A percentile compares a stretch with the other conserved stretches of the same genome.
Conservation (phyloP, 331 rosid genomes). For the Stylosanthes scabra region DNA sequence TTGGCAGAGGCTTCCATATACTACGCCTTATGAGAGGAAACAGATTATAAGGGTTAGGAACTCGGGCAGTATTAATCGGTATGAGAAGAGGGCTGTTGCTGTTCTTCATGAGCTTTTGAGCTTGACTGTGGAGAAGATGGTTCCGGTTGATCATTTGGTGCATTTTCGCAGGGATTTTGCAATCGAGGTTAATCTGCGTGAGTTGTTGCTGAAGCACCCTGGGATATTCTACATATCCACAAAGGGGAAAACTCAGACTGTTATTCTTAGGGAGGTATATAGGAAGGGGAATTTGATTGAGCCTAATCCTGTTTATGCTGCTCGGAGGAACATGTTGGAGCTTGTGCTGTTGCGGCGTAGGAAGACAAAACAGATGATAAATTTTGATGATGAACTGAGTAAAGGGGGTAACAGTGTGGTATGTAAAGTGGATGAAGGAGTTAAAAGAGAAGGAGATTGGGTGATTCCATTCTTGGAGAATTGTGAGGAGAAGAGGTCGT, state of each 20-base stretch:
- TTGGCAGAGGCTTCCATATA: conserved; percentile 86
- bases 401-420: conserved; percentile 33
- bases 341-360: conserved; percentile 63
- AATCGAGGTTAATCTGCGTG: conserved; percentile 65
- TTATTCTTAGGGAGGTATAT: conserved; percentile 79
- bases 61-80: conserved; percentile 67
- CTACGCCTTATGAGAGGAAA: conserved; percentile 73
- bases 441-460: conserved; percentile 61
- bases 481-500: conserved; percentile 38
- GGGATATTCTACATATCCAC: conserved; percentile 84
- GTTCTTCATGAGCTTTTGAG: conserved; percentile 84
- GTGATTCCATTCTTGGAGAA: conserved; percentile 67
- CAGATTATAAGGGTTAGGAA: conserved; percentile 44
- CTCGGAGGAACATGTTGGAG: conserved; percentile 67
- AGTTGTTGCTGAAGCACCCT: conserved; percentile 63
- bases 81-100: conserved; percentile 78
- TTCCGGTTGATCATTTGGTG: conserved; percentile 72
- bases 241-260: conserved; percentile 60
- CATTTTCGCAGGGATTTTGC: conserved; percentile 74
- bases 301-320: conserved; percentile 54
- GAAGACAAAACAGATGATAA: conserved; percentile 49
- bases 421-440: conserved; percentile 37
- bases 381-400: conserved; percentile 37
- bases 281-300: conserved; percentile 59
- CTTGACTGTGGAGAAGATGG: conserved; percentile 87